Base-by-base conservation (phyloP, 257 asterid genomes). In the Petunia axillaris region DNA sequence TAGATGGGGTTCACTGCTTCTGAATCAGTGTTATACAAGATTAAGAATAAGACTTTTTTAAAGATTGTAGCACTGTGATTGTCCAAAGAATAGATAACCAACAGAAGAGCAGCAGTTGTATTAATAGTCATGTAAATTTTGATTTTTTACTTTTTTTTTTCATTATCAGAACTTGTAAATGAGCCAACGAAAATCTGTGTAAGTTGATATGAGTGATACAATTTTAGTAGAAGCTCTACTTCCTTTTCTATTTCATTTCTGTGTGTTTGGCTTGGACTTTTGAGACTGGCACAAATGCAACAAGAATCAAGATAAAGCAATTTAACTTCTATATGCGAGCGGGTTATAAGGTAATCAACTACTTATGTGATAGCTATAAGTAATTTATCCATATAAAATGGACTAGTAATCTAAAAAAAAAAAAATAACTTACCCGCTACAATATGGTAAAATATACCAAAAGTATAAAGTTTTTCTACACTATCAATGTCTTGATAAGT, bases 1-100 rank as follows among this genome's bases (percentile, higher is more conserved):
- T 60, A 35, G 36, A 70, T 81, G 85, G 81, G 35, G 54, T 14
- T 79, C 80, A 57, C 15, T 79, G 60, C 67, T 79, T 63, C 80
- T 83, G 2, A 16, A 13, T 44, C 37, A 2, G 10, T 52, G 53
- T n/a, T 65, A 58, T 36, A 50, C 80, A 5, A 70, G 43, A 62
- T 40, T 62, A 44, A 57, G 67, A 60, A 13, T 62, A 60, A 67
- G 44, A 11, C 25, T 54, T 74, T 41, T 73, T 44, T 43, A 70
- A 73, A 81, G 46, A 48, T 71, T 2, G 77, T 43, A 71, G 53
- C n/a, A 48, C 3, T 1, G 53, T 79, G 46, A 48, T 54, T 13
- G 50, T 48, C 11, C 39, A 15, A 46, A 43, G 50, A 54, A 48
- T 55, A 62, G 68, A 16, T 54, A 78, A 2, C 14, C 79, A 77